Evolutionary conservation across 176 grass and related monocot genomes (phyloP), one percentile per base, ranked within the genome.

Genomic region (Leersia perrieri): DNA sequence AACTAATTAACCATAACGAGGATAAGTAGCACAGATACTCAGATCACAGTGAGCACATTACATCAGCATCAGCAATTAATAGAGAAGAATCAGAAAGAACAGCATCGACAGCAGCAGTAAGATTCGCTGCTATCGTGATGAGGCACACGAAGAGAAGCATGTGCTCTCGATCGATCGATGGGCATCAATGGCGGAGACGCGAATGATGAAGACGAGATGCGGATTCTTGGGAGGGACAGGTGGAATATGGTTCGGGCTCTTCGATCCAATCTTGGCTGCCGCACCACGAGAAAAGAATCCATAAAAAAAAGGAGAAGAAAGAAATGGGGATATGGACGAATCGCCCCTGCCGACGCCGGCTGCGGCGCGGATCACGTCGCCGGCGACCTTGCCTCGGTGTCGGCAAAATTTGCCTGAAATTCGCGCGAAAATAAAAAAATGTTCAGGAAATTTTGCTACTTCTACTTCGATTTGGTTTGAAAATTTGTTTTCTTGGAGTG

Each of bases 151-250:
- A 8, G 15, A 8, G 34, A 9, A 15, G 58, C 75, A 79, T 79
- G 75, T 79, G 68, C 39, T n/a, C n/a, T n/a, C n/a, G n/a, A n/a
- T 7, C 23, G 1, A 7, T 53, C 53, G n/a, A 25, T n/a, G 11
- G 75, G 67, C 75, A 30, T 72, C 57, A 16, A 66, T 79, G 75
- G 67, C 60, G 76, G 63, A 78, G 8, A 2, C 4, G 22, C 44
- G 20, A 4, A 35, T 16, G 14, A 14, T 9, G 44, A 75, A 25
- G 62, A 33, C 22, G 62, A 33, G 77, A 76, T 70, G 70, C 63
- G 71, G 36, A 47, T 81, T 75, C 49, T 38, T 38, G 16, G 35
- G 29, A 62, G 10, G 44, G 38, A 71, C 71, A 75, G 16, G 34
- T 60, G 60, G 69, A 67, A 51, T 26, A 65, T 13, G 71, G 51